Percentiles rank a stretch among this genome's conserved stretches.
Conservation (phyloP, 495 filamentous ascomycete species). For the Rostrohypoxylon terebratum region DNA sequence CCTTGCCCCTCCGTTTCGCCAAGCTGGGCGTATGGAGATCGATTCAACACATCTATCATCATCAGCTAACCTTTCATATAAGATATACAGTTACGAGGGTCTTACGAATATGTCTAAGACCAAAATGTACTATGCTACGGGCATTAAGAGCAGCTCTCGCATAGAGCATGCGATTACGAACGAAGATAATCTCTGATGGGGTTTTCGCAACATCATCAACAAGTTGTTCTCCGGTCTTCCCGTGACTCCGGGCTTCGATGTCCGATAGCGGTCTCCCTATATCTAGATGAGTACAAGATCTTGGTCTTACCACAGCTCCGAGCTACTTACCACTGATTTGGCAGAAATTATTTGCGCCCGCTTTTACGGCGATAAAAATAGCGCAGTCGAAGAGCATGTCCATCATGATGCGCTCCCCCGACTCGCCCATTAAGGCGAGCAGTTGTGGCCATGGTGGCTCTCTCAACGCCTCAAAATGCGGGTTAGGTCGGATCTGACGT, state of each 20-base stretch:
- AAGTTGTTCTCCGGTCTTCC: slow-evolving; percentile 29
- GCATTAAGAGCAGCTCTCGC: slow-evolving; percentile 75
- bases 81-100: slow-evolving; percentile 27
- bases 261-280: slow-evolving; percentile 52
- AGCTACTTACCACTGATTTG: slow-evolving; percentile 78
- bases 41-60: slow-evolving; percentile 82
- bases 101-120: slow-evolving; percentile 85
- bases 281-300: slow-evolving; percentile 20
- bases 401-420: slow-evolving; percentile 85
- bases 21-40: slow-evolving; percentile 63
- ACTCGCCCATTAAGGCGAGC: slow-evolving; percentile 75
- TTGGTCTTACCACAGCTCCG: background rate
- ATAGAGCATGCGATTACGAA: slow-evolving; percentile 89
- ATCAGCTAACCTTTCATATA: slow-evolving; percentile 13
- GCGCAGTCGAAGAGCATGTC: slow-evolving; percentile 81
- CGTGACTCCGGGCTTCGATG: slow-evolving; percentile 41
- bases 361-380: slow-evolving; percentile 75
- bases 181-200: slow-evolving; percentile 76
- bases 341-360: slow-evolving; percentile 69
- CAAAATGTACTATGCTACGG: slow-evolving; percentile 74
- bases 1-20: slow-evolving; percentile 13
- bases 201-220: slow-evolving; percentile 37
- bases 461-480: slow-evolving; percentile 76
- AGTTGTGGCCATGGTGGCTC: slow-evolving; percentile 76
- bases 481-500: slow-evolving; percentile 72